Evolutionary conservation across 179 eudicot genomes (phyloP), one percentile per base, ranked within the genome.

Genomic region (Spinacia oleracea): DNA sequence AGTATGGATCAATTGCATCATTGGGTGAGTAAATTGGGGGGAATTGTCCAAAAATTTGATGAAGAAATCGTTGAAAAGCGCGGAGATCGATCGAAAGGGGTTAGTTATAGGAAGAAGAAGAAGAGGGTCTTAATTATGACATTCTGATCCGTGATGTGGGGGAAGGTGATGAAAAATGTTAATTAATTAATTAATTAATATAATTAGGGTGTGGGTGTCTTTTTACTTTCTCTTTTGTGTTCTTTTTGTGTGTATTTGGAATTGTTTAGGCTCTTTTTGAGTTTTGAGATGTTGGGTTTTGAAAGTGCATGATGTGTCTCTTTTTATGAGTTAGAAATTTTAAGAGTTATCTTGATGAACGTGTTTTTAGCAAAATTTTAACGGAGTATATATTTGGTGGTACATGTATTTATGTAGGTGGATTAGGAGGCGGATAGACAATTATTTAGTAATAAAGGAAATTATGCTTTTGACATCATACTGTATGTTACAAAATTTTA

Each of bases 101-200:
- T 64, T 65, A 80, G 82, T 78, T 73, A 75, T 50, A 20, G 23
- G 62, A 15, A 76, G 34, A 55, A 48, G 81, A 69, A 23, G 45
- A 56, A 69, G 38, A 5, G 25, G 35, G n/a, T 46, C 32, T 70
- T 71, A 58, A 74, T 60, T 75, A 23, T 81, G 64, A n/a, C 65
- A 53, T 76, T 83, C 58, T 82, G 89, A 86, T 86, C 89, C 89
- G 89, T 69, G 87, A 79, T 86, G 82, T 86, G 85, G 62, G 64
- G 25, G 68, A 31, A 53, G 23, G 14, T 48, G 53, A 48, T 48
- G 53, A 48, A 16, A 48, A 29, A 23, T 12, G 5, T 11, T 3
- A 6, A 43, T 38, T 38, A 38, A 1, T 38, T n/a, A n/a, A n/a
- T n/a, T n/a, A n/a, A n/a, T n/a, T n/a, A n/a, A n/a, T n/a, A n/a